Base-by-base conservation (phyloP, 2,329 filamentous ascomycete genomes). In the Penicillium digitatum region DNA sequence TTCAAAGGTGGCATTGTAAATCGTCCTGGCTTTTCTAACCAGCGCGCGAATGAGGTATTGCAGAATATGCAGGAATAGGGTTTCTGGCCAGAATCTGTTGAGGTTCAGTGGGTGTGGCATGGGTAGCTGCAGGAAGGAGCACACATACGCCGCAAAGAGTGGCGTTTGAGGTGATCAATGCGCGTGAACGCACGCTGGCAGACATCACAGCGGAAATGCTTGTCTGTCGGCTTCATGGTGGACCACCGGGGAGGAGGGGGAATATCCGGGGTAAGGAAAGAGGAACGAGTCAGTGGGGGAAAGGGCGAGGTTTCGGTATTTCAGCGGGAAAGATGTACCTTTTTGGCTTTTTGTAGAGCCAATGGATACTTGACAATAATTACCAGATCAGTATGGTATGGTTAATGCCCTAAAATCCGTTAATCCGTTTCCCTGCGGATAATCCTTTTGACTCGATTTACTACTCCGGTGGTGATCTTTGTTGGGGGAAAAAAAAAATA, bases 1-100 rank as follows among this genome's bases (percentile, higher is more conserved):
- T n/a, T 3, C 7, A 6, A 10, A 24, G n/a, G 6, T 16, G 3
- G 5, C 3, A 18, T n/a, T 16, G 9, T 29, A 48, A 11, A 11
- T 20, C 11, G 26, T 16, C 26, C 26, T 12, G 20, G 38, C 16
- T 27, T 39, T 45, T 69, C 70, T 62, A 65, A 73, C 76, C 75
- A 77, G 20, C 75, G 73, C 14, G 76, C 74, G 64, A 78, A 78
- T 1, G 75, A 67, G 48, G 76, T 72, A 57, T 64, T 69, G 62
- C 76, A 78, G 56, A 78, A 78, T 20, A 76, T 56, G 57, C 76
- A 78, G 1, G 74, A 73, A 60, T 78, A 78, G 8, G 76, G 76
- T 56, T 76, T 78, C n/a, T 77, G 64, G 31, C 76, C 76, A 37
- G 76, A 75, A 67, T 78, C 76, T 78, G 62, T 44, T 16, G 35